A percentile compares a stretch with the other conserved stretches of the same genome.
Evolutionary conservation across 495 filamentous ascomycete genomes (phyloP).

Genomic region (Neurospora intermedia): DNA sequence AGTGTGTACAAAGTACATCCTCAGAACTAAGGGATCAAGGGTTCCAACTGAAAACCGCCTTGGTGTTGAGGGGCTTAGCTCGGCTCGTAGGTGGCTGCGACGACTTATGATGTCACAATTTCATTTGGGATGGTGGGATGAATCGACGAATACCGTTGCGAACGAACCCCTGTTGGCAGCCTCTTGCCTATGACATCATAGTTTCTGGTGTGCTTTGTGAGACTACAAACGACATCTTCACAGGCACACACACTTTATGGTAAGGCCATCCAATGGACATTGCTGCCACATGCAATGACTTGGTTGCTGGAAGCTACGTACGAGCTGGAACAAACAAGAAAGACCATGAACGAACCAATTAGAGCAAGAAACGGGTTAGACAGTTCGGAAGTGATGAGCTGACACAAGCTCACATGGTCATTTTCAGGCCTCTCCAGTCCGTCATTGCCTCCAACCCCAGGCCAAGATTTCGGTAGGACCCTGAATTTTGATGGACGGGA

Average conservation of each 20-base stretch:
- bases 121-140: not conserved
- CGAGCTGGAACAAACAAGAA: not conserved
- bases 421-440: not conserved
- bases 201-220: not conserved
- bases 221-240: not conserved
- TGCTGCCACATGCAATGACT: not conserved
- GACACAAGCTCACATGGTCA: not conserved
- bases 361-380: not conserved
- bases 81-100: not conserved
- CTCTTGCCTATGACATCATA: slow-evolving; percentile 10
- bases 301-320: not conserved
- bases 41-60: too few species aligned
- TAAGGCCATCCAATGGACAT: not conserved
- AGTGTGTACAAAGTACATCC: too few species aligned
- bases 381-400: not conserved
- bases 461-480: not conserved
- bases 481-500: not conserved
- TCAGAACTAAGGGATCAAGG: too few species aligned
- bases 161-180: not conserved
- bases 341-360: not conserved
- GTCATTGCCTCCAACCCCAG: not conserved
- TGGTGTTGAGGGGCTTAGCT: not conserved
- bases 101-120: slow-evolving; percentile 10
- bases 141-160: not conserved
- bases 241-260: not conserved